Evolutionary conservation across 768 basidiomycete genomes (phyloP).

Genomic region (Baorangia bicolor): DNA sequence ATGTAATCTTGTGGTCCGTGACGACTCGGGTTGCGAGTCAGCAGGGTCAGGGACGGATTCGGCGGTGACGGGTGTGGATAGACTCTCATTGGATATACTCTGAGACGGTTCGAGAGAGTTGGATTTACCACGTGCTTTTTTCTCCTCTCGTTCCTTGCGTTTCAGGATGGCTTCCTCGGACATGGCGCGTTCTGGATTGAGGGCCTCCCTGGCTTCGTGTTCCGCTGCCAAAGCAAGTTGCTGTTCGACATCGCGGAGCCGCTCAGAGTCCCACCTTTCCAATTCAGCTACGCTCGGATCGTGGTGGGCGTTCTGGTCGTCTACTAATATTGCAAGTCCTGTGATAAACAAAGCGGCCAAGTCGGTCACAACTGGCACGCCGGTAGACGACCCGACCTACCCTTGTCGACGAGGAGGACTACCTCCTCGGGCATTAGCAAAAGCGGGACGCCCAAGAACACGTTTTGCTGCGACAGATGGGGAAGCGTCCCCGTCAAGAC

Average conservation of each 20-base stretch:
- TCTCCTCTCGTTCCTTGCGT: conserved; percentile 65
- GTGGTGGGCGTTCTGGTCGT: conserved; percentile 62
- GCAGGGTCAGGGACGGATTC: not conserved
- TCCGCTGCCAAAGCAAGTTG: conserved; percentile 52
- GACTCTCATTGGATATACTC: conserved; percentile 6
- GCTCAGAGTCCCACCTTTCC: conserved; percentile 50
- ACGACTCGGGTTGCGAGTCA: not conserved
- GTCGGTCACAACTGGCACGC: not conserved
- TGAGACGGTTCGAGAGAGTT: conserved; percentile 6
- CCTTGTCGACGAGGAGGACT: conserved; percentile 79
- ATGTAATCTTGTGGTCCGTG: not conserved
- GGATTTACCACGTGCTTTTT: conserved; percentile 22
- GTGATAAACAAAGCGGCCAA: not conserved
- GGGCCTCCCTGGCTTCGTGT: conserved; percentile 48
- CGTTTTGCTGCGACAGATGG: conserved; percentile 93
- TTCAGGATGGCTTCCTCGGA: conserved; percentile 68
- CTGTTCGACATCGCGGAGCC: conserved; percentile 43
- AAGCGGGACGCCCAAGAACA: conserved; percentile 91
- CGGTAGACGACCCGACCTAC: conserved; percentile 37
- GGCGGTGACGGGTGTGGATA: not conserved
- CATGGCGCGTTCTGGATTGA: conserved; percentile 40
- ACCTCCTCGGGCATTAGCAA: conserved; percentile 90
- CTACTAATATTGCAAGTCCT: conserved; percentile 78
- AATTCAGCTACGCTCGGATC: conserved; percentile 49
- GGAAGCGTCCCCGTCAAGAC: conserved; percentile 89